Base-by-base conservation (phyloP, 768 basidiomycete species). In the Daedaleopsis sinensis region DNA sequence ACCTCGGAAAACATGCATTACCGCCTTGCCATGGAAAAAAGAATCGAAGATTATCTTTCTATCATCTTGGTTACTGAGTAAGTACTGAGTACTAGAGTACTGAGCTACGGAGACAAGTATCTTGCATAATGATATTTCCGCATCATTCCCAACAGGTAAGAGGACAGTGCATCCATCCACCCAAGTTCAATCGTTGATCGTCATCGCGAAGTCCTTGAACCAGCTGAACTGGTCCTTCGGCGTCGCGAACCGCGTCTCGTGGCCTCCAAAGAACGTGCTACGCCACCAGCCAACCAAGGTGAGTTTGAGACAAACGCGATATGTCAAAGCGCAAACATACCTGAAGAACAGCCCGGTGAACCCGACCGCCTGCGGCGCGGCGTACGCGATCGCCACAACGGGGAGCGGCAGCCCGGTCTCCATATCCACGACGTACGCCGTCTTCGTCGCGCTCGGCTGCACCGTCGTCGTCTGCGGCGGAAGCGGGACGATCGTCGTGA, bases 201-300 rank as follows among this genome's bases (percentile, higher is more conserved):
- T 62, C 63, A 92, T 80, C 16, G 73, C 71, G 66, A 91, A 91
- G 65, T 84, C 85, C 66, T 81, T 90, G 77, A 92, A 93, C 86
- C 88, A 92, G 1, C 82, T 79, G 65, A 86, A 86, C 70, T 93
- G 92, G 70, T 91, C 86, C 64, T 74, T 81, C 3, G 91, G 90
- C 18, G 89, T 87, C 16, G 88, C 89, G 68, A 84, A 93, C 46
- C 80, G 67, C 5, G 75, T 66, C 5, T 84, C 85, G 63, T 92
- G 90, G 0, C 91, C 91, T 12, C 91, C 91, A 66, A 93, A 93
- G 74, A 91, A 91, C 8, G 89, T 88, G 64, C 88, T 89, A 64
- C 2, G 46, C 18, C 19, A 21, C 13, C 47, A 49, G 15, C 37
- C 39, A 42, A 10, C 11, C 39, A 23, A 11, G 47, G 11, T 15